Conservation (phyloP, 352 stramenopile genomes). For the Phytophthora nicotianae region DNA sequence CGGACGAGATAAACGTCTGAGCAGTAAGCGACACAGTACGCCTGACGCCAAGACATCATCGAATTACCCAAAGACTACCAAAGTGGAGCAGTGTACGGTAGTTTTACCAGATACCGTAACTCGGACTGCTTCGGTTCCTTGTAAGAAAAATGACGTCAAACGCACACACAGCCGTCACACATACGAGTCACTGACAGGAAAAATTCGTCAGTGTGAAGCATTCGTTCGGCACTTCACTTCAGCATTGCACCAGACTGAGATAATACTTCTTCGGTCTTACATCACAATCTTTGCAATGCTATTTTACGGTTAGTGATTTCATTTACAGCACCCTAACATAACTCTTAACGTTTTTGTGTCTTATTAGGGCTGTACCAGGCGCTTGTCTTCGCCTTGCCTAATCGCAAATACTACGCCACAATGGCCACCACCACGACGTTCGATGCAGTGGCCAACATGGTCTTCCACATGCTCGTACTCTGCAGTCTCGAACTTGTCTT, state of each 20-base stretch:
- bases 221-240: background rate
- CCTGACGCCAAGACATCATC: too few species aligned
- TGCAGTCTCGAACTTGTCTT: constrained; percentile 23
- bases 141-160: too few species aligned
- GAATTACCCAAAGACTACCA: too few species aligned
- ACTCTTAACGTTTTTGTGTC: background rate
- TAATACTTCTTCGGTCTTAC: constrained; percentile 36
- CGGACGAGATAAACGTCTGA: too few species aligned
- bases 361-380: constrained; percentile 21
- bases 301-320: constrained; percentile 31
- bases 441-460: background rate
- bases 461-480: constrained; percentile 18
- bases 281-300: constrained; percentile 27
- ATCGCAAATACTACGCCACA: background rate
- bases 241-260: constrained; percentile 30
- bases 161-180: too few species aligned
- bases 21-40: too few species aligned
- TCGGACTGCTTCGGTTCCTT: too few species aligned
- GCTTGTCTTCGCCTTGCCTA: background rate
- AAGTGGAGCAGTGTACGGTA: too few species aligned
- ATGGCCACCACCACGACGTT: background rate
- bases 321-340: constrained; percentile 1
- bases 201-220: too few species aligned
- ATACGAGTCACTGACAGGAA: too few species aligned
- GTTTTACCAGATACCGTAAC: too few species aligned